Evolutionary conservation across 306 rosid genomes (phyloP).

Genomic region (Gynostemma pentaphyllum): DNA sequence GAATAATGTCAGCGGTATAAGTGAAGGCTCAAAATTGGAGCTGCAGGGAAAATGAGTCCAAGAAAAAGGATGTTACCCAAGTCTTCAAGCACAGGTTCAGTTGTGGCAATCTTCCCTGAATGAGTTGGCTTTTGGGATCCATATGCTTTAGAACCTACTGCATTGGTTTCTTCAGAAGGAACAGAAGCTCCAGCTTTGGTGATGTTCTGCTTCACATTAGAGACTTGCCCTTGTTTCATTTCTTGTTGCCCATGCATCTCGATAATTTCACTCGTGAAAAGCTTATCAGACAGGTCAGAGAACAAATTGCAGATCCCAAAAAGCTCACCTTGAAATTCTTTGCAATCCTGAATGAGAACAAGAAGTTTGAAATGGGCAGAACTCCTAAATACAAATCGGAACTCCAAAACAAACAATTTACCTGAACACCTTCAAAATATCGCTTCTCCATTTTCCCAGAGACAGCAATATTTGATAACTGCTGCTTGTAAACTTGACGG

Average conservation of each 20-base stretch:
- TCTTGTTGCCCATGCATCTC: conserved; percentile 41
- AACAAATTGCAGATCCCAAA: conserved; percentile 88
- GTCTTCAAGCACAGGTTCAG: conserved; percentile 46
- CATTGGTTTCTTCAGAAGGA: conserved; percentile 24
- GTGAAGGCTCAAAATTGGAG: conserved; percentile 3
- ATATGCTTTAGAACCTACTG: conserved; percentile 9
- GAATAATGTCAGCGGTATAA: not conserved
- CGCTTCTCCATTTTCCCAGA: conserved; percentile 93
- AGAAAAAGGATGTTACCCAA: conserved; percentile 37
- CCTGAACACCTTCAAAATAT: conserved; percentile 98
- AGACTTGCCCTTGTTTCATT: conserved; percentile 9
- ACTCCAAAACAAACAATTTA: conserved; percentile 9
- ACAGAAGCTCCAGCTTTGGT: conserved; percentile 15
- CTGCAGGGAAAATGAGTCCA: not conserved
- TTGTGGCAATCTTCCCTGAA: conserved; percentile 18
- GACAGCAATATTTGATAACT: conserved; percentile 79
- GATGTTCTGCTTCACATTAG: conserved; percentile 12
- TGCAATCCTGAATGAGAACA: conserved; percentile 52
- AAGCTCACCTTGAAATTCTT: conserved; percentile 91
- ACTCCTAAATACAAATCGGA: conserved; percentile 2
- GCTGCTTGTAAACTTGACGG: conserved; percentile 95
- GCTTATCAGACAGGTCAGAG: conserved; percentile 73
- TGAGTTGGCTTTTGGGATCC: conserved; percentile 22
- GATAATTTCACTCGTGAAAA: conserved; percentile 73
- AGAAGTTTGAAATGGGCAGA: not conserved